Evolutionary conservation across 257 asterid genomes (phyloP), one percentile per base, ranked within the genome.

Genomic region (Scutellaria galericulata): DNA sequence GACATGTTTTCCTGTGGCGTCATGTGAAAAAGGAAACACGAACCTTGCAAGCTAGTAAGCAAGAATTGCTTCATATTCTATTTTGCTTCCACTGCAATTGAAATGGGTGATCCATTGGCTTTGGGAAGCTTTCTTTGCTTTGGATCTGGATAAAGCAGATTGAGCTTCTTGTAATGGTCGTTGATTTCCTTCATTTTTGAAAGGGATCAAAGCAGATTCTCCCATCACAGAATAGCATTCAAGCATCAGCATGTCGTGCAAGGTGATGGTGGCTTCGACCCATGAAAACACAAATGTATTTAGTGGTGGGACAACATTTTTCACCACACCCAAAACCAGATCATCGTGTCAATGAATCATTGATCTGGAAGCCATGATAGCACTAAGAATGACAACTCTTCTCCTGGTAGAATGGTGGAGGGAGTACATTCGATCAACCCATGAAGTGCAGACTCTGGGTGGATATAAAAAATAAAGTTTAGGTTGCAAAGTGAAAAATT

Each of bases 211-310:
- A 18, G 18, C 0, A 18, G 18, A 18, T 18, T 18, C 18, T 18
- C 18, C 18, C 18, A 18, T 18, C 18, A 18, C 18, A 18, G 18
- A 18, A 18, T 18, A 18, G 0, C 18, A 0, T 18, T 0, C 18
- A 18, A 18, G 18, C 18, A 18, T 18, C 18, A 18, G 18, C 18
- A 18, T 18, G 18, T 18, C 18, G 18, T 18, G 0, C 18, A 18
- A 18, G 18, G 83, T 81, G 15, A 82, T 22, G 6, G 80, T 82
- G 5, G 77, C 86, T 66, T 84, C 86, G 7, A 86, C 86, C 89
- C 88, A 77, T 0, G 81, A 76, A 8, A 79, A 81, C 50, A 65
- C 63, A 8, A 75, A 67, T 4, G 80, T 39, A 5, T 83, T 78
- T n/a, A 2, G 79, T 76, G n/a, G 56, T 12, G 5, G 76, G 66